These are phyloP conservation scores for Kluyveromyces lactis DNA, from an alignment of 805 yeast genomes.

Conservation along the genomic window DNA sequence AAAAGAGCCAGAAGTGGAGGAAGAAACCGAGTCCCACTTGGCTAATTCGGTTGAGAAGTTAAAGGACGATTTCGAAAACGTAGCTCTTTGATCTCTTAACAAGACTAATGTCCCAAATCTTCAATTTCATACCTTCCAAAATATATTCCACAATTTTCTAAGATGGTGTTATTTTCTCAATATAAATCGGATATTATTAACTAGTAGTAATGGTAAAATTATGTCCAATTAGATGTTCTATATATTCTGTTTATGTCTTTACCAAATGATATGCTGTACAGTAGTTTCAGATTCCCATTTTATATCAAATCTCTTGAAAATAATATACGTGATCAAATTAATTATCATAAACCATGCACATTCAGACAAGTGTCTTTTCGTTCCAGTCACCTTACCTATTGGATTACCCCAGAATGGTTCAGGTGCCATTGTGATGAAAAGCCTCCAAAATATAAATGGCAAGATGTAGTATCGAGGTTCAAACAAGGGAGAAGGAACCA, in stretches of 20 bases:
- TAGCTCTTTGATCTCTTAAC: conserved; percentile 17
- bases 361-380: conserved; percentile 42
- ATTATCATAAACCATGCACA: conserved; percentile 52
- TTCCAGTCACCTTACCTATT: conserved; percentile 16
- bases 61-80: conserved; percentile 24
- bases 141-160: too few species aligned
- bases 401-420: conserved; percentile 29
- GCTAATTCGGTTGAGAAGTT: conserved; percentile 8
- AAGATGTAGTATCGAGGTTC: conserved; percentile 90
- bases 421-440: conserved; percentile 35
- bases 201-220: background rate
- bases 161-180: too few species aligned
- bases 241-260: background rate
- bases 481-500: conserved; percentile 84
- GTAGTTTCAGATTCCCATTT: conserved; percentile 55
- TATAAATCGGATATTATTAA: too few species aligned
- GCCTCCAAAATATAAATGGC: conserved; percentile 71
- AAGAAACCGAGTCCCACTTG: conserved; percentile 4
- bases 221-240: background rate
- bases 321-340: conserved; percentile 41
- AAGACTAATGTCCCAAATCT: too few species aligned
- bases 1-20: conserved; percentile 8
- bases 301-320: conserved; percentile 59
- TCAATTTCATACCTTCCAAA: too few species aligned
- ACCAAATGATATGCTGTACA: conserved; percentile 87